Percentiles rank a stretch among this genome's conserved stretches.
Conservation (phyloP, 371 early-diverging fungal species). For the Mucor piriformis region DNA sequence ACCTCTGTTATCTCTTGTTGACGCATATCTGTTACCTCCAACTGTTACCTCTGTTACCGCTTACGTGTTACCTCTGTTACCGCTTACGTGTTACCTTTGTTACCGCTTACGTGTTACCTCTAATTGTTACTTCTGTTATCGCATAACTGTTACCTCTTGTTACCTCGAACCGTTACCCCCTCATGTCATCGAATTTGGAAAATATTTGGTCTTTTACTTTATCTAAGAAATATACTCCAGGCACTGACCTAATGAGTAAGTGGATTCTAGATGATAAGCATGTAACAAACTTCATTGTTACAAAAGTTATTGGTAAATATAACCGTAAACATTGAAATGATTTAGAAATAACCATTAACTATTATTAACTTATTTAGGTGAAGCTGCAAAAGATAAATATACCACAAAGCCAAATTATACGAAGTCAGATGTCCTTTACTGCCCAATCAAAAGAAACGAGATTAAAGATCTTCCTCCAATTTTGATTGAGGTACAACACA, state of each 20-base stretch:
- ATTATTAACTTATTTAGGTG: neutral
- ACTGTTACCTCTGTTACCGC: too few relatives aligned
- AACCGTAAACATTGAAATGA: neutral
- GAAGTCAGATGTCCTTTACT: constrained; percentile 4
- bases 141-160: too few relatives aligned
- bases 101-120: too few relatives aligned
- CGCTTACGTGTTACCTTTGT: too few relatives aligned
- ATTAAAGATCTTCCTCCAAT: constrained; percentile 1
- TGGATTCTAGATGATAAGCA: constrained; percentile 1
- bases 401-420: neutral
- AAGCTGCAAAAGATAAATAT: neutral
- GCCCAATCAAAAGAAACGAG: neutral
- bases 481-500: constrained; percentile 9
- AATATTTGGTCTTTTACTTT: too few relatives aligned
- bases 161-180: too few relatives aligned
- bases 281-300: constrained; percentile 4
- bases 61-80: too few relatives aligned
- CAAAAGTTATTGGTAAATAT: neutral
- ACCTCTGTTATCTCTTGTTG: too few relatives aligned
- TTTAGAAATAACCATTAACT: neutral
- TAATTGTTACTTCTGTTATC: too few relatives aligned
- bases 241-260: constrained; percentile 8
- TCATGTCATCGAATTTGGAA: too few relatives aligned
- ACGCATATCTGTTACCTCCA: too few relatives aligned
- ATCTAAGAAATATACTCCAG: neutral